These are phyloP conservation scores for Stachybotrys echinatus DNA, from an alignment of 2,329 filamentous ascomycete genomes.

Conservation along the genomic window DNA sequence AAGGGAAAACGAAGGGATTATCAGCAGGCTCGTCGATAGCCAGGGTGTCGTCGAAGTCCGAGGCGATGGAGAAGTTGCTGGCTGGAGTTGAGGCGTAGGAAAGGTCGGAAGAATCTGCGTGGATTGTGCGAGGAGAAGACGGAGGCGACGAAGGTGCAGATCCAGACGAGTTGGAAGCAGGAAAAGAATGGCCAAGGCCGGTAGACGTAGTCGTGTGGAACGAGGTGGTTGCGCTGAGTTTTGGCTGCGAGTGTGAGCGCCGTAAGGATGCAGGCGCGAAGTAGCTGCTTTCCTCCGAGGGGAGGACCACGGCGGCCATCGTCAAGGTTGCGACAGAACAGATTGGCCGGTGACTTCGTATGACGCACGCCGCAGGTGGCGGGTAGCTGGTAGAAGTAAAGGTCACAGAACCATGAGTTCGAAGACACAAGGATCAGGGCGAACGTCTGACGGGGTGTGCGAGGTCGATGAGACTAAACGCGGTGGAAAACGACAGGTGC, in stretches of 20 bases:
- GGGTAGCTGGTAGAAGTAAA: background rate
- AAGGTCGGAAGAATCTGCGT: conserved; percentile 47
- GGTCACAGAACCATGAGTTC: background rate
- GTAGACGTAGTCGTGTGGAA: conserved; percentile 42
- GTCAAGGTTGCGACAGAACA: conserved; percentile 7
- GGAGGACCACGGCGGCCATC: conserved; percentile 50
- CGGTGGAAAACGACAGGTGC: background rate
- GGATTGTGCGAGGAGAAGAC: conserved; percentile 50
- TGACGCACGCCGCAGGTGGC: conserved; percentile 6
- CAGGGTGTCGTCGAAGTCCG: conserved; percentile 46
- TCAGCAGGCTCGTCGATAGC: conserved; percentile 37
- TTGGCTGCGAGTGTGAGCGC: conserved; percentile 57
- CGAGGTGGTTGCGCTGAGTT: conserved; percentile 40
- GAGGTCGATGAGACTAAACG: background rate
- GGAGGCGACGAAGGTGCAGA: conserved; percentile 47
- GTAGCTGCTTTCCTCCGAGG: conserved; percentile 52
- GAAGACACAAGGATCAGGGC: background rate
- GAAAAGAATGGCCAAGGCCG: conserved; percentile 41
- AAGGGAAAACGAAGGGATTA: conserved; percentile 41
- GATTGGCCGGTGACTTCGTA: background rate
- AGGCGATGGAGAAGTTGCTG: conserved; percentile 58
- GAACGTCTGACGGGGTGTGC: background rate
- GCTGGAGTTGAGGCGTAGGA: conserved; percentile 59
- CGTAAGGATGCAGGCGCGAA: conserved; percentile 50
- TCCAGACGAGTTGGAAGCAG: conserved; percentile 35